phyloP scores from a whole-genome alignment of 768 basidiomycete species.

The Hypholoma fasciculare region DNA sequence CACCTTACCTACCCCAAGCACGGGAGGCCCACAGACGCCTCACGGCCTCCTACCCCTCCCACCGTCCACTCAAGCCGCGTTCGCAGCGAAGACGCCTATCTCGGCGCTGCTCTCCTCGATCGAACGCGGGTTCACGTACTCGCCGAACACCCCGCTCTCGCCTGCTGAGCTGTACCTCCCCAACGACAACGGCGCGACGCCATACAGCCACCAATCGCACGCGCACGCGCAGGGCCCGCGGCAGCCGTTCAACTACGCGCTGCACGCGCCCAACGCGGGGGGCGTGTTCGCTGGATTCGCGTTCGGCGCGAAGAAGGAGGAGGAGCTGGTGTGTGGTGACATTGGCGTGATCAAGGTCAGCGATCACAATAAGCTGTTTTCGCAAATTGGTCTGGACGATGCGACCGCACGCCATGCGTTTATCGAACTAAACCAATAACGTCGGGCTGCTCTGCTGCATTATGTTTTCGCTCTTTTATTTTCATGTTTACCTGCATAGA shows the following conservation, averaged over 20 bases:
- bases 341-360: constrained; percentile 20
- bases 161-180: constrained; percentile 34
- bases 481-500: not conserved
- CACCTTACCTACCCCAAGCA: not conserved
- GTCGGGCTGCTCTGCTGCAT: not conserved
- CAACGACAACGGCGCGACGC: constrained; percentile 18
- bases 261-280: constrained; percentile 16
- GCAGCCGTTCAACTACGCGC: constrained; percentile 26
- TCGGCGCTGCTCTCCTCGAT: constrained; percentile 64
- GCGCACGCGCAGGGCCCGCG: constrained; percentile 20
- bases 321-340: constrained; percentile 15
- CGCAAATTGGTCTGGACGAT: constrained; percentile 15
- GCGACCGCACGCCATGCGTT: constrained; percentile 15
- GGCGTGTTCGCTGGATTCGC: constrained; percentile 16
- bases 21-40: constrained; percentile 13
- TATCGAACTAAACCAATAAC: constrained; percentile 15
- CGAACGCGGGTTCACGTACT: constrained; percentile 66
- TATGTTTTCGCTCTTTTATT: not conserved
- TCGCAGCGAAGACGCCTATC: constrained; percentile 55
- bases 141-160: constrained; percentile 62
- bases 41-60: constrained; percentile 15
- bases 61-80: not conserved
- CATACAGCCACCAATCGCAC: constrained; percentile 21
- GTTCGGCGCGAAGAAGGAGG: constrained; percentile 7
- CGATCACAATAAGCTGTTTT: constrained; percentile 18